A percentile compares a stretch with the other conserved stretches of the same genome.
Conservation (phyloP, 106 monocot species). For the Phalaenopsis aphrodite region DNA sequence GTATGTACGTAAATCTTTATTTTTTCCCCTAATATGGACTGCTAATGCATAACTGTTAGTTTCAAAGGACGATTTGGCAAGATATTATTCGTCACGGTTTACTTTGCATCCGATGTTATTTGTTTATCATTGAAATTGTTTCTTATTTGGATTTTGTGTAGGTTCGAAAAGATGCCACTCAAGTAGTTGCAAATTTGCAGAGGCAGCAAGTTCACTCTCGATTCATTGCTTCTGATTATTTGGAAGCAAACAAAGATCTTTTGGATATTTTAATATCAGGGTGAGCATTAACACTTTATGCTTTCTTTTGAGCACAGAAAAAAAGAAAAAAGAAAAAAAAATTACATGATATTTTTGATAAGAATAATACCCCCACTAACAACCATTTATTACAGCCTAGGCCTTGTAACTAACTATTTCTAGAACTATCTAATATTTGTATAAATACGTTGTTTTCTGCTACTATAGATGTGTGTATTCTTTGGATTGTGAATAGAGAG, state of each 20-base stretch:
- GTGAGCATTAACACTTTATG: conserved; percentile 27
- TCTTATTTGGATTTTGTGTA: conserved; percentile 20
- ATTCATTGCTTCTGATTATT: conserved; percentile 84
- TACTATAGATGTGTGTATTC: too few relatives aligned
- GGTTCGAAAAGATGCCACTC: conserved; percentile 93
- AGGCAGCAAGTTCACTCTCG: conserved; percentile 83
- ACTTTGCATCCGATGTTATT: neutral
- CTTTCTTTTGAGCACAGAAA: neutral
- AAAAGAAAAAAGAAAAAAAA: neutral
- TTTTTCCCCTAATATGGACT: neutral
- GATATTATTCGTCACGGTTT: neutral
- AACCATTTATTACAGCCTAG: too few relatives aligned
- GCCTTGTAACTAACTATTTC: too few relatives aligned
- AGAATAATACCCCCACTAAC: too few relatives aligned
- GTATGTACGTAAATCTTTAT: neutral
- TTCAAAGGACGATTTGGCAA: neutral
- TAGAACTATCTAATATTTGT: too few relatives aligned
- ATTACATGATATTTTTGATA: neutral
- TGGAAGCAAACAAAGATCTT: conserved; percentile 89
- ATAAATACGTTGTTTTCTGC: too few relatives aligned
- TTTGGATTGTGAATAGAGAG: too few relatives aligned
- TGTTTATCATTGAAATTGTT: neutral
- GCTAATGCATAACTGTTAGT: neutral
- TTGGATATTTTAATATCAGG: conserved; percentile 73
- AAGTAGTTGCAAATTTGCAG: conserved; percentile 95